These are phyloP conservation scores for Alnus glutinosa DNA, from an alignment of 306 rosid genomes.

Conservation along the genomic window DNA sequence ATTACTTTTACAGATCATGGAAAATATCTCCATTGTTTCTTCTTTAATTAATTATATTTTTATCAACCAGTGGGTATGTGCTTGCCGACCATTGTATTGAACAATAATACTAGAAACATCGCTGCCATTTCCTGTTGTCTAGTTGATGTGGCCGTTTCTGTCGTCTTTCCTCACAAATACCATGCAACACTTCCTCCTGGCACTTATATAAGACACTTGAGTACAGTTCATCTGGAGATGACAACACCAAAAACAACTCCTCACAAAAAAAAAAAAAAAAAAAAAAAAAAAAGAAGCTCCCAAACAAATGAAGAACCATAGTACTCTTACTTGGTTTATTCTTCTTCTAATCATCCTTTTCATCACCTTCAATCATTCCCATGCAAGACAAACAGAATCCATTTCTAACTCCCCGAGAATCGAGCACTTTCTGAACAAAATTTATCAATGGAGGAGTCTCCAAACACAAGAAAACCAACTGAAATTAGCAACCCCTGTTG, in stretches of 20 bases:
- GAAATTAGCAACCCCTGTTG: slow-evolving; percentile 33
- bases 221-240: not conserved
- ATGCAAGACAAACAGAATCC: slow-evolving; percentile 54
- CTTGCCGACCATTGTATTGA: not conserved
- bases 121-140: not conserved
- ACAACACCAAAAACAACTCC: not conserved
- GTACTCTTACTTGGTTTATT: slow-evolving; percentile 18
- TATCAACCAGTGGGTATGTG: not conserved
- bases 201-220: not conserved
- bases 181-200: not conserved
- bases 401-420: slow-evolving; percentile 33
- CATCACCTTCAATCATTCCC: slow-evolving; percentile 36
- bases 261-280: too few species aligned
- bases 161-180: not conserved
- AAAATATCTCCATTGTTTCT: not conserved
- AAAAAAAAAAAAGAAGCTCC: not conserved
- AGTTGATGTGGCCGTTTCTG: not conserved
- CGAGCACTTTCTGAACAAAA: slow-evolving; percentile 26
- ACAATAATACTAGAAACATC: not conserved
- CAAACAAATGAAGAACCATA: slow-evolving; percentile 34
- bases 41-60: not conserved
- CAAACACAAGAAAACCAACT: slow-evolving; percentile 34
- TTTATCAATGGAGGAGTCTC: slow-evolving; percentile 31
- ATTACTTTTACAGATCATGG: not conserved
- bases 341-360: slow-evolving; percentile 37